A percentile compares a stretch with the other conserved stretches of the same genome.
These are phyloP conservation scores for Neodidymelliopsis sp. DNA, from an alignment of 2,329 filamentous ascomycete species.

Conservation along the genomic window DNA sequence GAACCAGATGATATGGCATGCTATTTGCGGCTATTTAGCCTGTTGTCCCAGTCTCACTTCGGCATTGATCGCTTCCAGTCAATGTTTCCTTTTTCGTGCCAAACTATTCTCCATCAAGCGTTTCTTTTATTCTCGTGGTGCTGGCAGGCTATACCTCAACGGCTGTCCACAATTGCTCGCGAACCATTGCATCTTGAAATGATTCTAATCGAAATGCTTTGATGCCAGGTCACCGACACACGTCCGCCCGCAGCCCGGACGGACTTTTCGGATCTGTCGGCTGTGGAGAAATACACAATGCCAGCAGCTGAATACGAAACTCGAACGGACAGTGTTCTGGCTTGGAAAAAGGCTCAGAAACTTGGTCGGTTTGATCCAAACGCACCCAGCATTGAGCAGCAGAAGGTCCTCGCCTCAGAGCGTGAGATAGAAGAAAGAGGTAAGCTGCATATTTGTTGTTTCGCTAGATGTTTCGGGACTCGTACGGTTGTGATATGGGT, in stretches of 20 bases:
- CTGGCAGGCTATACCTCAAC: neutral
- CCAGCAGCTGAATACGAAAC: conserved; percentile 85
- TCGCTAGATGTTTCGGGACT: conserved; percentile 13
- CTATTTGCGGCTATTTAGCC: neutral
- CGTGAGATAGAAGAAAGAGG: conserved; percentile 75
- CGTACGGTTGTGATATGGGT: conserved; percentile 14
- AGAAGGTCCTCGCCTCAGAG: conserved; percentile 72
- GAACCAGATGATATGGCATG: neutral
- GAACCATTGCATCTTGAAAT: conserved; percentile 24
- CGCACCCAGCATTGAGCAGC: conserved; percentile 75
- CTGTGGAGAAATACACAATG: conserved; percentile 89
- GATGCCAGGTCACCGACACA: conserved; percentile 74
- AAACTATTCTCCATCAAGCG: neutral
- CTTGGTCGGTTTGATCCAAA: conserved; percentile 95
- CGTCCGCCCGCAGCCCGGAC: conserved; percentile 77
- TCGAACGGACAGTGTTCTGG: conserved; percentile 85
- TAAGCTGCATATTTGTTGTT: conserved; percentile 48
- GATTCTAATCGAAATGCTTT: conserved; percentile 32
- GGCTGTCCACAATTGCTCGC: conserved; percentile 18
- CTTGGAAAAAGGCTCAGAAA: conserved; percentile 95
- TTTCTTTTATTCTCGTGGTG: neutral
- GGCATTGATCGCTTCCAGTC: neutral
- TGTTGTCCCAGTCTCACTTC: neutral
- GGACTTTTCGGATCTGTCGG: conserved; percentile 82
- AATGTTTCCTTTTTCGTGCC: conserved; percentile 4